phyloP scores from a whole-genome alignment of 2,329 filamentous ascomycete genomes.

The Sarocladium brachiariae region DNA sequence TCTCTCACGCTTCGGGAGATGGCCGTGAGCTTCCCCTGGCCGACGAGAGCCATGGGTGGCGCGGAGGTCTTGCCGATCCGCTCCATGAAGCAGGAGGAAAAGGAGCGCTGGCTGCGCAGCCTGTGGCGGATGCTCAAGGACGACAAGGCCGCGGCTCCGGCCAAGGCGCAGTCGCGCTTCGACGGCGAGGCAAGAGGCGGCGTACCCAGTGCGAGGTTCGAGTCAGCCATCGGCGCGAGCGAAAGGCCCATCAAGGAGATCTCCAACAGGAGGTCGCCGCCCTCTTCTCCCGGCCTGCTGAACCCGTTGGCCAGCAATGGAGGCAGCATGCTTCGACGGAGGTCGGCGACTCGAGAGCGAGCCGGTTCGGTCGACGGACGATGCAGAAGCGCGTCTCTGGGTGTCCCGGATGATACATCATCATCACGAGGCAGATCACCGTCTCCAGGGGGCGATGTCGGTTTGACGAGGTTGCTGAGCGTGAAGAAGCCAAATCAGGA shows the following conservation, averaged over 20 bases:
- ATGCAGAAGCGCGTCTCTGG: not conserved
- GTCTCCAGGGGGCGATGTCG: conserved; percentile 10
- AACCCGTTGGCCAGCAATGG: not conserved
- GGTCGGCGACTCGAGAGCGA: conserved; percentile 1
- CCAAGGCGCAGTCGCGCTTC: conserved; percentile 9
- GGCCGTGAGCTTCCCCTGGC: conserved; percentile 30
- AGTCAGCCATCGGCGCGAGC: conserved; percentile 14
- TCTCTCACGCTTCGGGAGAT: conserved; percentile 25
- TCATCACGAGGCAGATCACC: conserved; percentile 11
- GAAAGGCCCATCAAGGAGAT: conserved; percentile 7
- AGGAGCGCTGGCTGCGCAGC: conserved; percentile 26
- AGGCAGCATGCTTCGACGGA: not conserved
- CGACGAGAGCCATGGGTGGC: conserved; percentile 27
- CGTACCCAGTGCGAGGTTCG: conserved; percentile 14
- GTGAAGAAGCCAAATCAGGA: conserved; percentile 13
- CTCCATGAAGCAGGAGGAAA: conserved; percentile 28
- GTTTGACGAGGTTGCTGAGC: conserved; percentile 14
- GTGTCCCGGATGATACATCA: conserved; percentile 1
- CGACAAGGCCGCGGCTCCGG: conserved; percentile 13
- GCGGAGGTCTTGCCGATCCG: conserved; percentile 28
- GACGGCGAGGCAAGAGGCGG: conserved; percentile 10
- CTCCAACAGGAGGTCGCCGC: not conserved
- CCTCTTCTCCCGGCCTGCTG: not conserved
- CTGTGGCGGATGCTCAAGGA: conserved; percentile 23
- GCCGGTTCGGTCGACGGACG: not conserved